Evolutionary conservation across 2,329 filamentous ascomycete genomes (phyloP), one percentile per base, ranked within the genome.

Genomic region (Aspergillus latus): DNA sequence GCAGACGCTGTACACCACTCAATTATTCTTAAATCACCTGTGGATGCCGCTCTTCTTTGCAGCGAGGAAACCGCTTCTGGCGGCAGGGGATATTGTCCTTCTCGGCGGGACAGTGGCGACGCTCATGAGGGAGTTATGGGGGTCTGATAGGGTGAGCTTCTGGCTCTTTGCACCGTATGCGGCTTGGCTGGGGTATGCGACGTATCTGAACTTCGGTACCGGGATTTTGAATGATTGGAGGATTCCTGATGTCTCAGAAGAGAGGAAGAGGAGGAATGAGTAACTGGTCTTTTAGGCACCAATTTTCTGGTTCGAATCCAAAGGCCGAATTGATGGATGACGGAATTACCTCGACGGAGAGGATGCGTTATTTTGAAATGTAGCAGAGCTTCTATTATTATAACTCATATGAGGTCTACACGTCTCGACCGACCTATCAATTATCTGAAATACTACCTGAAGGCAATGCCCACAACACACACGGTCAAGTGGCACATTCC

Each of bases 21-120:
- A 97, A 75, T 85, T 97, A 5, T 89, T 82, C 9, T 80, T 97
- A 49, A 97, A 97, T 72, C 79, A 96, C 30, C 74, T 88, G 52
- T 97, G 90, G 90, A 97, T 92, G 84, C 93, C 93, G 10, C 82
- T 97, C 9, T 97, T 97, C 82, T 97, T 96, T 70, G 82, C 84
- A n/a, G 69, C 88, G 49, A 86, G 87, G 62, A 84, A 84, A 13
- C 91, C 92, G 1, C 80, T 88, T 52, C 84, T 85, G 68, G 92
- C 92, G 3, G 85, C 90, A 5, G 81, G 82, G 29, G 90, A 97
- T 70, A 87, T 96, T 49, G 75, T 89, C 29, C 81, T 86, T 0
- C 79, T 97, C 7, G 79, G 88, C 0, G 90, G 88, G 7, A 78
- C 88, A 30, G 89, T 90, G 47, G 83, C 81, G 6, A 92, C 91